Percentiles rank a stretch among this genome's conserved stretches.
Conservation (phyloP, 2,329 filamentous ascomycete species). For the Diaporthe eres region DNA sequence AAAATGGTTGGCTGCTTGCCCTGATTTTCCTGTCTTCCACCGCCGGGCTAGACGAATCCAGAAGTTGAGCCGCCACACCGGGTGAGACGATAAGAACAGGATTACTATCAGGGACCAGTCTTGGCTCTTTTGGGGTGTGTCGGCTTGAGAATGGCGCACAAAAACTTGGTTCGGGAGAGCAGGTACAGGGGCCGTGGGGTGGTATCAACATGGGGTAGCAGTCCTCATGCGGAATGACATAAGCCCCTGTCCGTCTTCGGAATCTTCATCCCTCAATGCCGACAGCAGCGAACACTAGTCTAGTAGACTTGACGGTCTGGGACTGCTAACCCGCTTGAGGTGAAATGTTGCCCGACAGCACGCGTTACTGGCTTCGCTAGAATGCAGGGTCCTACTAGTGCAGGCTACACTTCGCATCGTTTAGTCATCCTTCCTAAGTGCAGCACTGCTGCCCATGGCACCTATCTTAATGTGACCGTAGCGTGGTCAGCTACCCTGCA, state of each 20-base stretch:
- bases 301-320: no score
- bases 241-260: slow-evolving; percentile 12
- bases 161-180: slow-evolving; percentile 23
- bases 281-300: background rate
- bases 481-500: no score
- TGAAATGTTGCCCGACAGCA: no score
- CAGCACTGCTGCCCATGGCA: no score
- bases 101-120: slow-evolving; percentile 1
- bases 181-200: slow-evolving; percentile 2
- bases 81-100: slow-evolving; percentile 1
- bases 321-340: no score
- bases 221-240: slow-evolving; percentile 30
- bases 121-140: background rate
- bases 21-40: slow-evolving; percentile 2
- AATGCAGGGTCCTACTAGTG: no score
- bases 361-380: no score
- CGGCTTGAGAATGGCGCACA: background rate
- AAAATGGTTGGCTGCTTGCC: slow-evolving; percentile 5
- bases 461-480: no score
- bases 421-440: no score
- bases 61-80: background rate
- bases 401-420: no score
- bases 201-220: slow-evolving; percentile 5
- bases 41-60: background rate
- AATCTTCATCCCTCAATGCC: background rate